A percentile compares a stretch with the other conserved stretches of the same genome.
Evolutionary conservation across 371 early-diverging fungal species (phyloP).

Genomic region (Mucor racemosus): DNA sequence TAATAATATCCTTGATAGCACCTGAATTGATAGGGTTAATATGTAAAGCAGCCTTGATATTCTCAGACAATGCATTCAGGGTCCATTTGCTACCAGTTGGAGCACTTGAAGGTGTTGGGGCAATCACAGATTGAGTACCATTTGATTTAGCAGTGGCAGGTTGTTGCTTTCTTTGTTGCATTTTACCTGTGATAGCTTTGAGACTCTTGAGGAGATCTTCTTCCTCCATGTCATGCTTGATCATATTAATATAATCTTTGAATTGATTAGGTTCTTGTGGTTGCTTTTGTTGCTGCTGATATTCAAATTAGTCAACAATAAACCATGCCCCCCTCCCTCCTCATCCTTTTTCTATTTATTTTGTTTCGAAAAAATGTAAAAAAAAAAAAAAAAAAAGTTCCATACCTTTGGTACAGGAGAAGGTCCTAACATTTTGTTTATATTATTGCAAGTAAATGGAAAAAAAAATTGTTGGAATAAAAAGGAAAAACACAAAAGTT

Average conservation of each 20-base stretch:
- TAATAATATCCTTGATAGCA: slow-evolving; percentile 39
- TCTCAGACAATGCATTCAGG: slow-evolving; percentile 32
- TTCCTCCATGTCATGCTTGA: slow-evolving; percentile 15
- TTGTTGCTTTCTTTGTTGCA: slow-evolving; percentile 4
- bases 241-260: neutral
- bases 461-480: neutral
- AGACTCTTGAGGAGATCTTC: slow-evolving; percentile 13
- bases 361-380: neutral
- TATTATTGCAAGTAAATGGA: slow-evolving; percentile 7
- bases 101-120: slow-evolving; percentile 21
- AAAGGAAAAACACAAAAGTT: slow-evolving; percentile 3
- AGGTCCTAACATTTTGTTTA: slow-evolving; percentile 16
- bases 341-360: no score
- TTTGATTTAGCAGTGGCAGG: neutral
- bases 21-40: slow-evolving; percentile 31
- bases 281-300: neutral
- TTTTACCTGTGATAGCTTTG: slow-evolving; percentile 3
- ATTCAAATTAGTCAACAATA: neutral
- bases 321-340: no score
- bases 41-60: slow-evolving; percentile 34
- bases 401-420: slow-evolving; percentile 18
- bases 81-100: slow-evolving; percentile 40
- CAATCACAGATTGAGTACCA: neutral
- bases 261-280: neutral
- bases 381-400: neutral